Base-by-base conservation (phyloP, 2,329 filamentous ascomycete species). In the Colletotrichum sidae region DNA sequence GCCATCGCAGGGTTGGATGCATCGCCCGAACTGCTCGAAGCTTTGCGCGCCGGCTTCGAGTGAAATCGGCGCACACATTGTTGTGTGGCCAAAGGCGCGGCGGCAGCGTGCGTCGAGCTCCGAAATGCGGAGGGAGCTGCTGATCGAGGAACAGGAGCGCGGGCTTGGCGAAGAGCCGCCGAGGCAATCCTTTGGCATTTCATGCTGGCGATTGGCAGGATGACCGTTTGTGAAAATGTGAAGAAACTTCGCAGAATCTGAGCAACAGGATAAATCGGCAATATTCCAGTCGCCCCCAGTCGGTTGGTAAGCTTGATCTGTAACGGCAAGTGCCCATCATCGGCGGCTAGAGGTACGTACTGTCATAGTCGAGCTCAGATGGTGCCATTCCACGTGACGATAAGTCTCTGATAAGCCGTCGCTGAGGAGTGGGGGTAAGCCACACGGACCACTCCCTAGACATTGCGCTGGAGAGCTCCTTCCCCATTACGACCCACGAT, bases 1-100 rank as follows among this genome's bases (percentile, higher is more conserved):
- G 92, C 89, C 84, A 97, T 91, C 70, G 93, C 91, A 4, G 93
- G 92, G 74, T 97, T 97, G 4, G 92, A 92, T 2, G 88, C 85
- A 50, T 69, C 72, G 38, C 75, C 75, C 15, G 78, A 74, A 45
- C 68, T 63, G 37, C 49, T 64, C 1, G 65, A 60, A 2, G 57
- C 67, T 37, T 68, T 65, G 11, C 46, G 53, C 42, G 64, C 55
- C 25, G 65, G 54, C 51, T 66, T 68, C 34, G 67, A 68, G 55
- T 61, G 62, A 39, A 68, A 69, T 25, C 8, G 33, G 58, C 66
- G 50, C 13, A 61, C 17, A n/a, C 39, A 53, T 42, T 63, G 64
- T 42, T 37, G 60, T 45, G 9, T 15, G 63, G 56, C 46, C 8
- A 60, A 49, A 17, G 63, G 50, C 34, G 53, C 37, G 2, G 53